Percentiles rank a stretch among this genome's conserved stretches.
phyloP scores from a whole-genome alignment of 2,329 filamentous ascomycete genomes.

The Alternaria atra region DNA sequence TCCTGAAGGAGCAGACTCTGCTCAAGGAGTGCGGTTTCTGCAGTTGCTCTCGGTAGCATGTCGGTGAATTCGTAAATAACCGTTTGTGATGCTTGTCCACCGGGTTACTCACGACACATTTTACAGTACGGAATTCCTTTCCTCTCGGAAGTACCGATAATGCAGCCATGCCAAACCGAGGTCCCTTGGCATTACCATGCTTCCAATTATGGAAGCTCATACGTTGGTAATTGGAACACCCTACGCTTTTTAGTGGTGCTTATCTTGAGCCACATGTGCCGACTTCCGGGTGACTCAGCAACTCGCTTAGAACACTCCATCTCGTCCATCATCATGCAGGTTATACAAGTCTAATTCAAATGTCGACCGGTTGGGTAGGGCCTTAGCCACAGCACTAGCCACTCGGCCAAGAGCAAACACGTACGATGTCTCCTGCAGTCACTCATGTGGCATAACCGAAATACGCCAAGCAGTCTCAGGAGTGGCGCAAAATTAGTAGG shows the following conservation, averaged over 20 bases:
- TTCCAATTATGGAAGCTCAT: constrained; percentile 7
- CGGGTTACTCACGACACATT: background rate
- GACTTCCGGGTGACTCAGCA: constrained; percentile 19
- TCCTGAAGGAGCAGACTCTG: constrained; percentile 4
- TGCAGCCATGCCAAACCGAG: constrained; percentile 19
- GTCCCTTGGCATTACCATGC: constrained; percentile 16
- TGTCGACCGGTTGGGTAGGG: background rate
- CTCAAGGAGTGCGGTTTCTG: constrained; percentile 4
- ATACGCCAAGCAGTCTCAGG: background rate
- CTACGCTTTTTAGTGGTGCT: constrained; percentile 9
- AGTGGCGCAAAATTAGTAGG: constrained; percentile 9
- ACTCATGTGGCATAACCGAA: background rate
- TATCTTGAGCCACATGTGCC: constrained; percentile 8
- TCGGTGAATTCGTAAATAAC: background rate
- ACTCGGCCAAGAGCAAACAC: constrained; percentile 9
- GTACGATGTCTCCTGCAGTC: background rate
- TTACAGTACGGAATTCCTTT: background rate
- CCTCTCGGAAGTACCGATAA: constrained; percentile 7
- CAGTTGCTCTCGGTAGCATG: background rate
- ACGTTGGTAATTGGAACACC: constrained; percentile 8
- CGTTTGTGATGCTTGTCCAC: background rate
- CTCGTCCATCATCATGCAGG: background rate
- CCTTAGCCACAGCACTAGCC: constrained; percentile 20
- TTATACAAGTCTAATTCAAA: background rate
- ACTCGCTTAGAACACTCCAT: background rate